These are phyloP conservation scores for Euryodendron excelsum DNA, from an alignment of 148 eudicot species.

Conservation along the genomic window DNA sequence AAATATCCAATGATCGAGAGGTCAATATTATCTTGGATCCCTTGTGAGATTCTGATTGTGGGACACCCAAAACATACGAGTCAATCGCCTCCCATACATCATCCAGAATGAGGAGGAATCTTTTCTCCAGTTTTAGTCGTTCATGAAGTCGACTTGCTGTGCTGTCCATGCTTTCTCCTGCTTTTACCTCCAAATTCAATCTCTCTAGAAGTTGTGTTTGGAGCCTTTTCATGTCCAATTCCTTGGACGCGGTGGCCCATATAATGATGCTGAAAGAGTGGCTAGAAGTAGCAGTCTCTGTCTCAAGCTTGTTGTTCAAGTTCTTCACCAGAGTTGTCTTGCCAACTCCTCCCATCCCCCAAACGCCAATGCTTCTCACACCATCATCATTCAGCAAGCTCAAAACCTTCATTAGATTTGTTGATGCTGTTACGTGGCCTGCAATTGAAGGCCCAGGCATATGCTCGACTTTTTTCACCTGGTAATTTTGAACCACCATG, in stretches of 20 bases:
- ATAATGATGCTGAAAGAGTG: constrained; percentile 6
- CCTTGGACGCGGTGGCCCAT: constrained; percentile 16
- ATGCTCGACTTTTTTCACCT: constrained; percentile 8
- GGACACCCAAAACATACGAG: constrained; percentile 10
- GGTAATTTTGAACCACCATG: background rate
- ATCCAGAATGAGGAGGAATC: constrained; percentile 16
- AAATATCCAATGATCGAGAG: constrained; percentile 15
- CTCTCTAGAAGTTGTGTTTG: constrained; percentile 14
- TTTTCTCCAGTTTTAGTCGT: constrained; percentile 4
- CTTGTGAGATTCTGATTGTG: background rate
- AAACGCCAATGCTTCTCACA: constrained; percentile 17
- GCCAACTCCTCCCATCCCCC: constrained; percentile 29
- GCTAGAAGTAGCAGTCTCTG: background rate
- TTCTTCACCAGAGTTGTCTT: constrained; percentile 23
- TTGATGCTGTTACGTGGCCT: constrained; percentile 5
- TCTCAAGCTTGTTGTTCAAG: constrained; percentile 14
- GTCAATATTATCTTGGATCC: constrained; percentile 17
- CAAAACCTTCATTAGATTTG: constrained; percentile 11
- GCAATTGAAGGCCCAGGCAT: constrained; percentile 15
- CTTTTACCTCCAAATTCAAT: background rate
- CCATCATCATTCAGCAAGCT: constrained; percentile 2
- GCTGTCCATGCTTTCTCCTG: background rate
- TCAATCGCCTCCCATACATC: constrained; percentile 19
- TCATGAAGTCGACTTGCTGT: constrained; percentile 8
- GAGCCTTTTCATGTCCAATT: constrained; percentile 6